phyloP scores from a whole-genome alignment of 305 asterid genomes.

The Fraxinus floribunda region DNA sequence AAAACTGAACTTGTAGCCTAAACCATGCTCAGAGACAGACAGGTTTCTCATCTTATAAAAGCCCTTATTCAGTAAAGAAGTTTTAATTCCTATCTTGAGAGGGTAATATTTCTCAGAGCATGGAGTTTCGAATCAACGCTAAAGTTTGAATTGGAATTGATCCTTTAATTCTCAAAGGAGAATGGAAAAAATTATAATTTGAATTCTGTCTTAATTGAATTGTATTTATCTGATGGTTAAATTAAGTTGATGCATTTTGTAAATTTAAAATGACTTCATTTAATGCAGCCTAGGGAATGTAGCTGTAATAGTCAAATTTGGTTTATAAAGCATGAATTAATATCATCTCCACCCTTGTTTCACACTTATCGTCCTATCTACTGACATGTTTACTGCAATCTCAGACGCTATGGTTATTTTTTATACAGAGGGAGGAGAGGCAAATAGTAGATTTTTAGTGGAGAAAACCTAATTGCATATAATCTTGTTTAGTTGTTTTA shows the following conservation, averaged over 20 bases:
- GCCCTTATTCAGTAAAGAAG: not conserved
- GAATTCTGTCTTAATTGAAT: not conserved
- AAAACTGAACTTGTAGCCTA: not conserved
- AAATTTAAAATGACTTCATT: not conserved
- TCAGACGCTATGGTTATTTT: not conserved
- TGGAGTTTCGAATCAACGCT: not conserved
- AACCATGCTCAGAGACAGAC: not conserved
- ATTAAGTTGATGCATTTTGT: not conserved
- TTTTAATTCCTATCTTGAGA: not conserved
- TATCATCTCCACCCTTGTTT: not conserved
- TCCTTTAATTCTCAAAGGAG: not conserved
- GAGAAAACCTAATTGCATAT: not conserved
- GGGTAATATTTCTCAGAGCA: not conserved
- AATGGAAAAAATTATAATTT: not conserved
- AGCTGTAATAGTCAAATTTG: not conserved
- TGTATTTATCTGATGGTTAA: not conserved
- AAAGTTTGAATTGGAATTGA: not conserved
- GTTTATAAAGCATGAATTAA: not conserved
- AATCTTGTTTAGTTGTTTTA: not conserved
- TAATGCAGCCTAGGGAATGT: not conserved
- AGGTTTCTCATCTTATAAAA: not conserved
- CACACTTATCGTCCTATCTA: not conserved
- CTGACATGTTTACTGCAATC: not conserved
- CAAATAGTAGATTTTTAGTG: not conserved
- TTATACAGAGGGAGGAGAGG: not conserved